These are phyloP conservation scores for Trichoderma sp. DNA, from an alignment of 2,329 filamentous ascomycete species.

Conservation along the genomic window DNA sequence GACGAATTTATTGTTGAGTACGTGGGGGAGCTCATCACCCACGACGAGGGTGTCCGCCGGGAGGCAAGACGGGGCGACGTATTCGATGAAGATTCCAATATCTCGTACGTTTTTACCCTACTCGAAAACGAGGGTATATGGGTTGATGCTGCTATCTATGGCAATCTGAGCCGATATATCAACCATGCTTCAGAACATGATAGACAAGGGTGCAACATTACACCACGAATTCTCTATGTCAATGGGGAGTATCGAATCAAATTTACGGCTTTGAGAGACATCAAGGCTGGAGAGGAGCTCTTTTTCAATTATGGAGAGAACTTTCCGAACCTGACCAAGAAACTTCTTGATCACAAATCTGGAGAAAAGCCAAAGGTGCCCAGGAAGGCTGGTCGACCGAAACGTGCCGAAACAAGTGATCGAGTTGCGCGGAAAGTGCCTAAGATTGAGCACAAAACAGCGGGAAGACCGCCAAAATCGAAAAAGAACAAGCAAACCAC, in stretches of 20 bases:
- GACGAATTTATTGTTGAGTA: slow-evolving; percentile 83
- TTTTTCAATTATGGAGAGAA: slow-evolving; percentile 81
- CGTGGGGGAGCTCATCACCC: slow-evolving; percentile 74
- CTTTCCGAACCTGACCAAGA: slow-evolving; percentile 62
- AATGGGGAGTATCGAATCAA: slow-evolving; percentile 78
- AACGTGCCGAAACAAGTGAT: slow-evolving; percentile 30
- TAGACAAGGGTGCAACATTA: slow-evolving; percentile 62
- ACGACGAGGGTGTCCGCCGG: slow-evolving; percentile 69
- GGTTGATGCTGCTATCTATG: slow-evolving; percentile 76
- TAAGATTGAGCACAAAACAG: slow-evolving; percentile 35
- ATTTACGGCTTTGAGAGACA: slow-evolving; percentile 68
- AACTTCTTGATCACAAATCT: slow-evolving; percentile 46
- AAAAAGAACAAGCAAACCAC: slow-evolving; percentile 23
- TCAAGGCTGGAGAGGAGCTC: slow-evolving; percentile 73
- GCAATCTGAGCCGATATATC: slow-evolving; percentile 82
- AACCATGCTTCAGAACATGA: slow-evolving; percentile 68
- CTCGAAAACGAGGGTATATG: slow-evolving; percentile 64
- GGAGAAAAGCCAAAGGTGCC: slow-evolving; percentile 37
- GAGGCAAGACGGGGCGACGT: slow-evolving; percentile 64
- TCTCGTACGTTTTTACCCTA: slow-evolving; percentile 67
- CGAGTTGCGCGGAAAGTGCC: slow-evolving; percentile 35
- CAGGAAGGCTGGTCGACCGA: slow-evolving; percentile 35
- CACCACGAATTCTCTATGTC: slow-evolving; percentile 69
- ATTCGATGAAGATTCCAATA: slow-evolving; percentile 62
- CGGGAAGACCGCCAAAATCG: slow-evolving; percentile 30